A percentile compares a stretch with the other conserved stretches of the same genome.
Conservation (phyloP, 192 early-diverging fungal genomes). For the Dimargaris cristalligena region DNA sequence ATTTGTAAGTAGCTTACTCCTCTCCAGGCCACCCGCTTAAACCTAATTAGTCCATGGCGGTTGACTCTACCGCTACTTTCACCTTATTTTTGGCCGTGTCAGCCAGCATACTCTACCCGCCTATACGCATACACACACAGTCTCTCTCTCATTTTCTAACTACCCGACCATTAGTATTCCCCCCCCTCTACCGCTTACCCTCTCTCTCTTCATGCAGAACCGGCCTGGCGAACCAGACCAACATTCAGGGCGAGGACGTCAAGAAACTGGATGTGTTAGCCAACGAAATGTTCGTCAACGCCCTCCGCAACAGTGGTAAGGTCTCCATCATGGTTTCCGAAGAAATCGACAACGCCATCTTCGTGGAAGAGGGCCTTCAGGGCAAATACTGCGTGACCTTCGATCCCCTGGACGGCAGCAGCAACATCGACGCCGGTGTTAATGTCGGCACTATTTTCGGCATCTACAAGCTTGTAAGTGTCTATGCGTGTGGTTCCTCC, state of each 20-base stretch:
- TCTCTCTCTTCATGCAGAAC: no score
- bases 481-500: neutral
- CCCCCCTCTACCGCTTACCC: no score
- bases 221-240: slow-evolving; percentile 71
- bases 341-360: slow-evolving; percentile 87
- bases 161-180: no score
- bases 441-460: slow-evolving; percentile 99
- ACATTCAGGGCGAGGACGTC: slow-evolving; percentile 86
- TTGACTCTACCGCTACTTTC: no score
- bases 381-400: slow-evolving; percentile 93
- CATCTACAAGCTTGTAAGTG: slow-evolving; percentile 75
- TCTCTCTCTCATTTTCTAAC: no score
- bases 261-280: slow-evolving; percentile 95
- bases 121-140: no score
- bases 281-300: slow-evolving; percentile 97
- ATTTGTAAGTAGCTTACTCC: slow-evolving; percentile 70
- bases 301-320: slow-evolving; percentile 73
- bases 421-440: slow-evolving; percentile 98
- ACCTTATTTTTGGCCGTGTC: no score
- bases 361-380: slow-evolving; percentile 54
- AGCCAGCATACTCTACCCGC: no score
- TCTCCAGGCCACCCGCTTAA: no score
- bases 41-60: no score
- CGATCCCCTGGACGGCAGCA: slow-evolving; percentile 93
- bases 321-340: slow-evolving; percentile 91